phyloP scores from a whole-genome alignment of 108 stramenopile genomes.

The Cyclotella atomus region DNA sequence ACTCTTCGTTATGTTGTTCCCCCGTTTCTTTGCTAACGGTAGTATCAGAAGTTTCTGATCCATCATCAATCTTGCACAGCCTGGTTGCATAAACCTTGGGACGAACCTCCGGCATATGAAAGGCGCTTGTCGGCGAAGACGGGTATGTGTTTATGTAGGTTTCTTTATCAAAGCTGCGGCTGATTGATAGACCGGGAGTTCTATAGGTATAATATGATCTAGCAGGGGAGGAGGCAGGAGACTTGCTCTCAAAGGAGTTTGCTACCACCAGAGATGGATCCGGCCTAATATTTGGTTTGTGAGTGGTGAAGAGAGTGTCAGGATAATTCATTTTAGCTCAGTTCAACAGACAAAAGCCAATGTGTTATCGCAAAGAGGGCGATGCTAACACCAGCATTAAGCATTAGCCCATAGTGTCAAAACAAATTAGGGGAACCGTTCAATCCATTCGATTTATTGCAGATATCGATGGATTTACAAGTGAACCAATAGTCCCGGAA shows the following conservation, averaged over 20 bases:
- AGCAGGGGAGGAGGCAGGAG: background rate
- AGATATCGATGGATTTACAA: background rate
- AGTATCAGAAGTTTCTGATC: conserved; percentile 15
- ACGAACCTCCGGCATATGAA: background rate
- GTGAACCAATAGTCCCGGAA: background rate
- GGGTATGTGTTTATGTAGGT: background rate
- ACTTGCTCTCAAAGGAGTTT: background rate
- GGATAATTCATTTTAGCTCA: background rate
- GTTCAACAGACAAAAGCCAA: background rate
- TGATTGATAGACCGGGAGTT: conserved; percentile 15
- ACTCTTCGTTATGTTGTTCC: background rate
- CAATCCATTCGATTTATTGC: no score
- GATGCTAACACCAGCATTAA: background rate
- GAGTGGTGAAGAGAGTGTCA: background rate
- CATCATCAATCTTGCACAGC: conserved; percentile 6
- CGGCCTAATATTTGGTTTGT: conserved; percentile 1
- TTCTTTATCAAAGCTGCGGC: conserved; percentile 23
- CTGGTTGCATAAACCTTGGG: background rate
- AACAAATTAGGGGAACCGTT: background rate
- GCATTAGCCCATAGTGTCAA: background rate
- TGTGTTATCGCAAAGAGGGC: background rate
- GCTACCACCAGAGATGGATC: background rate
- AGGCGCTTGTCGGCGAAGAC: background rate
- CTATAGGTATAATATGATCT: conserved; percentile 14
- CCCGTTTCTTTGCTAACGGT: conserved; percentile 1